phyloP scores from a whole-genome alignment of 2,329 filamentous ascomycete genomes.

The Arthrinium puccinioides region DNA sequence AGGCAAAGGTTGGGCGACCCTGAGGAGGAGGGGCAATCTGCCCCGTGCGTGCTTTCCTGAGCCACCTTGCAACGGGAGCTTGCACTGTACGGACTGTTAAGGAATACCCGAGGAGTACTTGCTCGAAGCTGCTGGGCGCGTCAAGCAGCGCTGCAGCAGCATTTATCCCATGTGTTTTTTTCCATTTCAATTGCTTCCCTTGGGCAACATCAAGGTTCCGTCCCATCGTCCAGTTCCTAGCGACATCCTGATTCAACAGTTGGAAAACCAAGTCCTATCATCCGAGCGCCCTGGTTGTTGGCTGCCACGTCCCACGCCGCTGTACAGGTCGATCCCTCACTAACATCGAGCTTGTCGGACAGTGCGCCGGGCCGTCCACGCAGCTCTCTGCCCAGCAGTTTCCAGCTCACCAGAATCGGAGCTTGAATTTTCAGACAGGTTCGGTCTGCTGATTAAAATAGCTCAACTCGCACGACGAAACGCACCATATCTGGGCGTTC shows the following conservation, averaged over 20 bases:
- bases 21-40: background rate
- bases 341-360: slow-evolving; percentile 1
- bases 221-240: background rate
- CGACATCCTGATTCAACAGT: background rate
- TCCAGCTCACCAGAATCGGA: background rate
- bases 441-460: too few relatives aligned
- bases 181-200: background rate
- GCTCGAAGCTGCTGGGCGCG: background rate
- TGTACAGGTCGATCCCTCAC: background rate
- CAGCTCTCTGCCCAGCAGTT: background rate
- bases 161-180: background rate
- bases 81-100: slow-evolving; percentile 1
- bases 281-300: background rate
- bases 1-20: slow-evolving; percentile 1
- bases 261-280: background rate
- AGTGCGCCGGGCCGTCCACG: background rate
- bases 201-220: background rate
- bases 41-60: background rate
- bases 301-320: background rate
- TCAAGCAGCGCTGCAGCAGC: background rate
- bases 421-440: too few relatives aligned
- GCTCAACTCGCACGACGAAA: too few relatives aligned
- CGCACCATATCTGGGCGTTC: too few relatives aligned
- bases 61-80: background rate
- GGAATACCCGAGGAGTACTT: background rate